Evolutionary conservation across 306 rosid genomes (phyloP), one percentile per base, ranked within the genome.

Genomic region (Quercus rubra): DNA sequence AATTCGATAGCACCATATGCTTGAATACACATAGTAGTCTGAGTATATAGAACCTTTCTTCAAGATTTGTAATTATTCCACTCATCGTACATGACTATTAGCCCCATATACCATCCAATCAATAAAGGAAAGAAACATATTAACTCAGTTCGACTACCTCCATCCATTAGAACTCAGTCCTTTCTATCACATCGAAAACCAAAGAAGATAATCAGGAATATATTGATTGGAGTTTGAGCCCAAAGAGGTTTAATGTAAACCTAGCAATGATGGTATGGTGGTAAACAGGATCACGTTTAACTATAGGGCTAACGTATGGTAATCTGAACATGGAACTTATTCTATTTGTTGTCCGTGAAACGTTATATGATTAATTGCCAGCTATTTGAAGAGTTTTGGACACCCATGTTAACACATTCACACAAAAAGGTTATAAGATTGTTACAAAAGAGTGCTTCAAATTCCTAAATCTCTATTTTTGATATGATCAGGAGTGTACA

Each of bases 101-200:
- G 20, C n/a, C 15, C 15, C 21, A 54, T 1, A 62, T 28, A 73
- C 77, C 70, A 58, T 80, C 25, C 70, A 33, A 73, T 68, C 30
- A 15, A 8, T 7, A 30, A 7, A 67, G 70, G 57, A 6, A 41
- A 73, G 74, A 77, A 80, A 33, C 64, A 27, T 55, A 5, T 33
- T 80, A 10, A 61, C 56, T 71, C 41, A 64, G 17, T 6, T 49
- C 74, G 71, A 75, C 66, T 58, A 51, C 69, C 76, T 79, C 81
- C 75, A 76, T 13, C 38, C 61, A 20, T 20, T 5, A 18, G 52
- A 76, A 35, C 28, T 72, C 57, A 76, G 35, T 67, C 30, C 30
- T 73, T 12, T 46, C 55, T 23, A 71, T 23, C 77, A 33, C 69
- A 49, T 75, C 70, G 52, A 46, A 81, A 30, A 23, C 31, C 70